These are phyloP conservation scores for Phytophthora podocarpi DNA, from an alignment of 352 stramenopile genomes.

Conservation along the genomic window DNA sequence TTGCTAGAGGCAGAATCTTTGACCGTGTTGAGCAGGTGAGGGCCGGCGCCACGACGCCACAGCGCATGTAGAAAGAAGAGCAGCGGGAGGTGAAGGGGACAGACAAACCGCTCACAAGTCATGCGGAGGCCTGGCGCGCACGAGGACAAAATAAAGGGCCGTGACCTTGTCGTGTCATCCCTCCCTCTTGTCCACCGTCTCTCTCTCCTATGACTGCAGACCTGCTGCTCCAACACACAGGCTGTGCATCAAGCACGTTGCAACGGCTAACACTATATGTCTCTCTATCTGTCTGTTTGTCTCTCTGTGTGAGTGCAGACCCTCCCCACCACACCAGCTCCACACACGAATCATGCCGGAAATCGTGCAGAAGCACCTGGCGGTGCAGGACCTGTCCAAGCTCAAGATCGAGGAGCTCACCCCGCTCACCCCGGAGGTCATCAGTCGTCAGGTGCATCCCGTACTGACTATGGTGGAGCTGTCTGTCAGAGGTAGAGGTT, in stretches of 20 bases:
- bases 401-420: slow-evolving; percentile 97
- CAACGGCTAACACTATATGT: neutral
- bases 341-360: slow-evolving; percentile 53
- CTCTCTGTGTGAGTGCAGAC: neutral
- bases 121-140: neutral
- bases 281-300: neutral
- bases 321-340: neutral
- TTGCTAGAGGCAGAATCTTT: slow-evolving; percentile 35
- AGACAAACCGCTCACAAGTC: slow-evolving; percentile 17
- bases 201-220: too few relatives aligned
- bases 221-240: neutral
- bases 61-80: neutral
- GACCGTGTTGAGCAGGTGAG: slow-evolving; percentile 33
- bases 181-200: too few relatives aligned
- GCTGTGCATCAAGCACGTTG: neutral
- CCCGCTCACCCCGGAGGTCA: slow-evolving; percentile 98
- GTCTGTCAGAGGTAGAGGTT: neutral
- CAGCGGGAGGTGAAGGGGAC: neutral
- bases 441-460: slow-evolving; percentile 76
- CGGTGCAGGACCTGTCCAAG: slow-evolving; percentile 94
- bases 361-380: slow-evolving; percentile 77
- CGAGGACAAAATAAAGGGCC: too few relatives aligned
- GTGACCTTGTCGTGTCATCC: too few relatives aligned
- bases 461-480: neutral
- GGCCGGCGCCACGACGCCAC: neutral